These are phyloP conservation scores for Sporothrix pseudoabietina DNA, from an alignment of 2,329 filamentous ascomycete genomes.

Conservation along the genomic window DNA sequence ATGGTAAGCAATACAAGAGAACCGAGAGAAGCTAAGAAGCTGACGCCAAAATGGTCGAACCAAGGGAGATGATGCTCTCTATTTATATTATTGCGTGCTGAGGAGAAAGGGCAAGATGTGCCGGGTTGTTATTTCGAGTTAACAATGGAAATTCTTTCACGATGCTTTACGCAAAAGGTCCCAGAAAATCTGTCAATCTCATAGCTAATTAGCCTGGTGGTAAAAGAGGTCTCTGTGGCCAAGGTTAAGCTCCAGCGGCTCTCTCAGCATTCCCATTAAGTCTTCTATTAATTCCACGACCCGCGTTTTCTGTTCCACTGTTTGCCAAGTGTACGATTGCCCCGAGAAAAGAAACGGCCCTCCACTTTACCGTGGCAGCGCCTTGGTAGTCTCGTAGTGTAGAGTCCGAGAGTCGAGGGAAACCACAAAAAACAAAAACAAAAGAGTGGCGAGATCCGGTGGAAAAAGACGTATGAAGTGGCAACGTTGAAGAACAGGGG, in stretches of 20 bases:
- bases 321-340: constrained; percentile 16
- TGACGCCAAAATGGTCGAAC: not conserved
- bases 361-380: not conserved
- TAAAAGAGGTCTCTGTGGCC: not conserved
- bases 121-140: not conserved
- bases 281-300: not conserved
- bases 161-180: not conserved
- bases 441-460: not conserved
- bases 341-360: constrained; percentile 15
- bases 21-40: not conserved
- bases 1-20: constrained; percentile 7
- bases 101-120: not conserved
- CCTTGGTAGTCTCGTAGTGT: not conserved
- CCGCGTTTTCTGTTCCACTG: too few relatives aligned
- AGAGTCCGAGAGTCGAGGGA: not conserved
- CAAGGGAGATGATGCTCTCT: not conserved
- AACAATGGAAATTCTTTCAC: not conserved
- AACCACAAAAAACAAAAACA: not conserved
- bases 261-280: not conserved
- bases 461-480: not conserved
- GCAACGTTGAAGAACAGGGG: not conserved
- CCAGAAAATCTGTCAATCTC: not conserved
- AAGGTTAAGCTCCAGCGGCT: not conserved
- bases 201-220: not conserved
- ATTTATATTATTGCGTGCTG: constrained; percentile 10